A percentile compares a stretch with the other conserved stretches of the same genome.
These are phyloP conservation scores for Stenocarpella maydis DNA, from an alignment of 2,329 filamentous ascomycete species.

Conservation along the genomic window DNA sequence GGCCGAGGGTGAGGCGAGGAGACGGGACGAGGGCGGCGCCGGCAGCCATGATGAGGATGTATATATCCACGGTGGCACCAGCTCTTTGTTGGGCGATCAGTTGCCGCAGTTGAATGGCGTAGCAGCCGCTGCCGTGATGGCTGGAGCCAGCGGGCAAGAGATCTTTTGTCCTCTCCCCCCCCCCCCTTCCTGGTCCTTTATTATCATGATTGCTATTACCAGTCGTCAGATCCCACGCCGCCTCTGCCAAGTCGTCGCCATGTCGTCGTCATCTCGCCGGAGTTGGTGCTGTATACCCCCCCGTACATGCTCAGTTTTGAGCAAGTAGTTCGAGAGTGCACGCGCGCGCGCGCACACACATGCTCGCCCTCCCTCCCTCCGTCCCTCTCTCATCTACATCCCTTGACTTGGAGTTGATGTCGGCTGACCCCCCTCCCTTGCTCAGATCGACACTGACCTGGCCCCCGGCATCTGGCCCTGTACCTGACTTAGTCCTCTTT, in stretches of 20 bases:
- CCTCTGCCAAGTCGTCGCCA: slow-evolving; percentile 3
- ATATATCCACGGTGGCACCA: neutral
- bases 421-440: slow-evolving; percentile 17
- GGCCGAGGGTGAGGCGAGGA: neutral
- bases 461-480: slow-evolving; percentile 4
- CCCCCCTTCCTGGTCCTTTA: too few relatives aligned
- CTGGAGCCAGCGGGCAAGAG: neutral
- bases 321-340: too few relatives aligned
- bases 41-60: slow-evolving; percentile 17
- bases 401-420: slow-evolving; percentile 6
- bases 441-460: neutral
- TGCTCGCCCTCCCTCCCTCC: too few relatives aligned
- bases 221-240: slow-evolving; percentile 19
- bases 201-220: neutral
- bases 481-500: slow-evolving; percentile 26
- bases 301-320: too few relatives aligned
- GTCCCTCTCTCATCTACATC: neutral
- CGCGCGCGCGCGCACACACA: too few relatives aligned
- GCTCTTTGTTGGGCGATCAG: slow-evolving; percentile 13
- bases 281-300: slow-evolving; percentile 16
- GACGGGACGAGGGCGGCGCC: neutral
- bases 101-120: slow-evolving; percentile 3
- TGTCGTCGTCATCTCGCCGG: neutral
- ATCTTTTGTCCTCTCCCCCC: slow-evolving; percentile 4
- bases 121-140: neutral